Percentiles rank a stretch among this genome's conserved stretches.
phyloP scores from a whole-genome alignment of 768 basidiomycete genomes.

The Rhodotorula paludigena region DNA sequence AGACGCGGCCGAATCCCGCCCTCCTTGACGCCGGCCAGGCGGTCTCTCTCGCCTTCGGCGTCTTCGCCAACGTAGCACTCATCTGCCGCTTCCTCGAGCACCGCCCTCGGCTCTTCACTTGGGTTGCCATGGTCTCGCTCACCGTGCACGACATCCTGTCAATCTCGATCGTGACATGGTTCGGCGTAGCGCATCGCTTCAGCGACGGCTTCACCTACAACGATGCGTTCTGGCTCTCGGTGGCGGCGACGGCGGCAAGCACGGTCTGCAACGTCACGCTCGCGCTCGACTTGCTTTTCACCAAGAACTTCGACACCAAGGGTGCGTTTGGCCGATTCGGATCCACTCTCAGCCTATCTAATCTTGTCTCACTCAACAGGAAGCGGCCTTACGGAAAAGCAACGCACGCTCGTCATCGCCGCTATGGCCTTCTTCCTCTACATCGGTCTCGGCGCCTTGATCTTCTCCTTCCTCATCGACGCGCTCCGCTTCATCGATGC shows the following conservation, averaged over 20 bases:
- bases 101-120: not conserved
- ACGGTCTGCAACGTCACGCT: constrained; percentile 64
- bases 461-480: constrained; percentile 49
- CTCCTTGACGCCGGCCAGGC: constrained; percentile 61
- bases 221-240: constrained; percentile 58
- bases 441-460: constrained; percentile 65
- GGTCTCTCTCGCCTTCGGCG: constrained; percentile 63
- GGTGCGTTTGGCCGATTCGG: too few relatives aligned
- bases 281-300: constrained; percentile 58
- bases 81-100: constrained; percentile 66
- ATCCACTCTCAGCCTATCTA: too few relatives aligned
- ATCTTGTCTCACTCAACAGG: not conserved
- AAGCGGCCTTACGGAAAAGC: constrained; percentile 67
- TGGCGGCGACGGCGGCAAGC: constrained; percentile 67
- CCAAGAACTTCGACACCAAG: constrained; percentile 56
- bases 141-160: constrained; percentile 62
- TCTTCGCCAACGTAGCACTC: constrained; percentile 65
- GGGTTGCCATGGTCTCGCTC: not conserved
- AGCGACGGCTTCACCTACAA: constrained; percentile 64
- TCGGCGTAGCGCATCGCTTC: constrained; percentile 60
- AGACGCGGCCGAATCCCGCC: constrained; percentile 10
- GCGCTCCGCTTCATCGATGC: constrained; percentile 46
- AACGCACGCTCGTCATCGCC: constrained; percentile 69
- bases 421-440: constrained; percentile 70
- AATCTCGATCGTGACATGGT: constrained; percentile 57